Base-by-base conservation (phyloP, 2,329 filamentous ascomycete genomes). In the Magnaporthiopsis rhizophila region DNA sequence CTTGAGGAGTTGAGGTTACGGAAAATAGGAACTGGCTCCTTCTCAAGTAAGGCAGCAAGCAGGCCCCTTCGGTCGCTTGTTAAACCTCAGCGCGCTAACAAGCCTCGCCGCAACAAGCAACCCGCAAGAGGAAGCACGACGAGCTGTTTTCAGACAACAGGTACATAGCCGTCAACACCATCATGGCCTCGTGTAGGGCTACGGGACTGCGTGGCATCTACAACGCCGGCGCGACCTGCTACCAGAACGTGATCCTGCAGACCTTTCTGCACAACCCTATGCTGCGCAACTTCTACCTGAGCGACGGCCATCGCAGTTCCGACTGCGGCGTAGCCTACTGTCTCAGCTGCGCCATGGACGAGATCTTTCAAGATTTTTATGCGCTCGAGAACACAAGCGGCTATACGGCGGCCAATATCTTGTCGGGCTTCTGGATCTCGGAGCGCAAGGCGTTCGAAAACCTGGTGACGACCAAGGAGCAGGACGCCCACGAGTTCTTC, bases 211-310 rank as follows among this genome's bases (percentile, higher is more conserved):
- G 95, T 50, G 94, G 94, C 38, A 89, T 99, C 66, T 97, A 96
- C 77, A 99, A 98, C 72, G 94, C 97, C 74, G 95, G 94, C n/a
- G 92, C 96, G 65, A 98, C 95, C 13, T 99, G 94, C 79, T 99
- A 97, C 77, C 94, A 98, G 83, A 96, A 95, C 70, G 94, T 97
- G 36, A 92, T 98, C 61, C 82, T 99, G 21, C 95, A 98, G 75
- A 92, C 90, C 65, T 87, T 99, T 70, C 85, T 98, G 64, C 94
- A 97, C 78, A 97, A 98, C 72, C 94, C 94, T 0, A 83, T 97
- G 59, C 84, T 99, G 36, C 88, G 91, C 66, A 93, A 94, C 70
- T 98, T 91, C 76, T 98, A 97, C 74, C 87, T 99, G 7, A 89
- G 90, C 57, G 93, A 97, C 73, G 92, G 93, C 0, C 94, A 99